phyloP scores from a whole-genome alignment of 805 yeast species.

The Yamadazyma tumulicola region DNA sequence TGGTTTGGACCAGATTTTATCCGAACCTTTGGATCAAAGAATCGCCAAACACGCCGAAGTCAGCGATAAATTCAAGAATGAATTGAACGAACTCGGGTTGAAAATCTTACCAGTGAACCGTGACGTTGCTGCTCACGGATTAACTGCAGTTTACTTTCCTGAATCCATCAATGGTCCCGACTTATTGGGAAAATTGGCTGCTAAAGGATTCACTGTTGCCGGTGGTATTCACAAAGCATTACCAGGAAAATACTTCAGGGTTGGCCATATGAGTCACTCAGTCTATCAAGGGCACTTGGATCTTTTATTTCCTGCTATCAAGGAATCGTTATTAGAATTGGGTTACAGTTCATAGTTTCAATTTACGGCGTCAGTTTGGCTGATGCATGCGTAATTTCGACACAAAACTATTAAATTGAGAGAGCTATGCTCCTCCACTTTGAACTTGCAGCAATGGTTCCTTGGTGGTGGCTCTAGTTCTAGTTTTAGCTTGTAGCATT shows the following conservation, averaged over 20 bases:
- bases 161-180: conserved; percentile 68
- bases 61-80: conserved; percentile 63
- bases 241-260: conserved; percentile 79
- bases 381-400: too few relatives aligned
- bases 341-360: conserved; percentile 2
- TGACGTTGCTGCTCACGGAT: conserved; percentile 76
- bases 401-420: too few relatives aligned
- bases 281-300: conserved; percentile 42
- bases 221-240: conserved; percentile 87
- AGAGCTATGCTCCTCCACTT: too few relatives aligned
- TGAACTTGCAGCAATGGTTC: too few relatives aligned
- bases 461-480: too few relatives aligned
- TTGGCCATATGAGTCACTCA: conserved; percentile 94
- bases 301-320: conserved; percentile 29
- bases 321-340: conserved; percentile 27
- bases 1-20: conserved; percentile 69
- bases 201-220: conserved; percentile 74
- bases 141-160: conserved; percentile 82
- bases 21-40: conserved; percentile 53
- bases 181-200: conserved; percentile 54
- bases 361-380: too few relatives aligned
- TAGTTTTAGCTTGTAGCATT: too few relatives aligned
- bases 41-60: conserved; percentile 59
- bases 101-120: conserved; percentile 60
- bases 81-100: conserved; percentile 57